Percentiles rank a stretch among this genome's conserved stretches.
Conservation (phyloP, 2,329 filamentous ascomycete genomes). For the Fusarium haematococcum region DNA sequence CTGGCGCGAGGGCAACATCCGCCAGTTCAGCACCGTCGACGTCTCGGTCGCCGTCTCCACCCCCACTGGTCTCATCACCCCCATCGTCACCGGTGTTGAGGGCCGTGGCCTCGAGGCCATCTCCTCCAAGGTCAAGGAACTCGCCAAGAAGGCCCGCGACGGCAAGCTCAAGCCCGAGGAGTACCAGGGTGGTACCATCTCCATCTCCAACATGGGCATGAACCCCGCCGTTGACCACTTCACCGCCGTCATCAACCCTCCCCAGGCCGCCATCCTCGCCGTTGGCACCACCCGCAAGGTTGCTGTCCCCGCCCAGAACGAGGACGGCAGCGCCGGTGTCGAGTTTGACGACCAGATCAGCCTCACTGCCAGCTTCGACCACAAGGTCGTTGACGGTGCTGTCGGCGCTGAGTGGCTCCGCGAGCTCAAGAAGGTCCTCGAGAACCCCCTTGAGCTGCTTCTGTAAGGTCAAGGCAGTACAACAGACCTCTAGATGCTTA, state of each 20-base stretch:
- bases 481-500: conserved; percentile 3
- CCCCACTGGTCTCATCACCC: conserved; percentile 93
- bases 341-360: conserved; percentile 98
- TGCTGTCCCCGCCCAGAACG: conserved; percentile 84
- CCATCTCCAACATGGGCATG: conserved; percentile 99
- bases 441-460: conserved; percentile 96
- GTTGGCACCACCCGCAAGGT: conserved; percentile 98
- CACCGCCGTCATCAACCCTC: conserved; percentile 98
- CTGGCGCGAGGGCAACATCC: conserved; percentile 91
- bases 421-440: conserved; percentile 96
- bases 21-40: conserved; percentile 92
- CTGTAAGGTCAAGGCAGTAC: conserved; percentile 67
- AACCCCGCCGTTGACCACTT: conserved; percentile 96
- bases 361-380: conserved; percentile 96
- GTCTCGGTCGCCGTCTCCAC: conserved; percentile 97
- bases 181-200: conserved; percentile 98
- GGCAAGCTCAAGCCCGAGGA: conserved; percentile 99
- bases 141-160: conserved; percentile 94
- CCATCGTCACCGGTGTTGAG: conserved; percentile 92
- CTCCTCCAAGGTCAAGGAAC: conserved; percentile 91
- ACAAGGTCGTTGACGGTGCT: conserved; percentile 97
- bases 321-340: conserved; percentile 79
- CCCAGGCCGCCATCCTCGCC: conserved; percentile 93
- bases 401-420: conserved; percentile 97
- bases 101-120: conserved; percentile 89